These are phyloP conservation scores for Inonotus hispidus DNA, from an alignment of 1,284 basidiomycete species.

Conservation along the genomic window DNA sequence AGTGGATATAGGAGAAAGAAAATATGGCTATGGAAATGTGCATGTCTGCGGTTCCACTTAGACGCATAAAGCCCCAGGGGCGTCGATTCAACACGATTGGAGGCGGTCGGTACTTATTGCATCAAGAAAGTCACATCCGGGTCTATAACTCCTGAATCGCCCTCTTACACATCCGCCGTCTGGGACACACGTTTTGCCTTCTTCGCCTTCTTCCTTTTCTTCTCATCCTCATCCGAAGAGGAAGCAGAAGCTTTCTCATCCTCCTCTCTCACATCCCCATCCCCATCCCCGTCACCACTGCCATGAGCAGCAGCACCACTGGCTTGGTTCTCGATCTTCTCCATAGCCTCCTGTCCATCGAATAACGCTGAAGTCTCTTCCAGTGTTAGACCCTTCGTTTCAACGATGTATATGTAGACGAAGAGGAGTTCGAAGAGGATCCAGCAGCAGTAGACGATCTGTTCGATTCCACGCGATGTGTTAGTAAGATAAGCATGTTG, in stretches of 20 bases:
- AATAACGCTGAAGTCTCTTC: slow-evolving; percentile 75
- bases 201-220: not conserved
- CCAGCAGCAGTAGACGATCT: slow-evolving; percentile 67
- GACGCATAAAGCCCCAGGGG: too few relatives aligned
- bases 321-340: slow-evolving; percentile 34
- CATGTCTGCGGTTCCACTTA: too few relatives aligned
- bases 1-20: too few relatives aligned
- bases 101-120: too few relatives aligned
- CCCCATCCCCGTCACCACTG: not conserved
- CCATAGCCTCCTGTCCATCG: slow-evolving; percentile 52
- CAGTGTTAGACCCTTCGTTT: slow-evolving; percentile 66
- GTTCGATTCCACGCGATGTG: not conserved
- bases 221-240: too few relatives aligned
- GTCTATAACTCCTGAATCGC: not conserved
- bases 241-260: slow-evolving; percentile 5
- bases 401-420: slow-evolving; percentile 61
- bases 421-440: slow-evolving; percentile 57
- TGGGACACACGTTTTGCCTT: not conserved
- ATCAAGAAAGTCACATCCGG: too few relatives aligned
- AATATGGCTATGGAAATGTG: too few relatives aligned
- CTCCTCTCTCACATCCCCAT: slow-evolving; percentile 5
- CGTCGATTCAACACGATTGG: too few relatives aligned
- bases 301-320: not conserved
- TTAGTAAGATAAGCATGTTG: too few relatives aligned
- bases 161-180: not conserved